Evolutionary conservation across 805 yeast genomes (phyloP).

Genomic region (Starmerella cellae): DNA sequence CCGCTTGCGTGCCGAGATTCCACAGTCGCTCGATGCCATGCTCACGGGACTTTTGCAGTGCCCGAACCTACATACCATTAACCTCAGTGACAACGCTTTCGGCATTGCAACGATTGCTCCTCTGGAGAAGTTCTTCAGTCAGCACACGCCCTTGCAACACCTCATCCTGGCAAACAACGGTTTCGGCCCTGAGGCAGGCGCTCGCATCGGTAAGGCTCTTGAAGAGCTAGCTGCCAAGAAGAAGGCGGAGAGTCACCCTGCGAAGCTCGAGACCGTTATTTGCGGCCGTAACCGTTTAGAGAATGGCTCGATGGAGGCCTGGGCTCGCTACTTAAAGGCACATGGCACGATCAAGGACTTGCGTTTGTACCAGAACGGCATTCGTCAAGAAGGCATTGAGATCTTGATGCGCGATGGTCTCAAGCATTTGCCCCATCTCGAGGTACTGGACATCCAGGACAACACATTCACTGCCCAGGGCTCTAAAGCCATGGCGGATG

Average conservation of each 20-base stretch:
- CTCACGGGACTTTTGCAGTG: conserved; percentile 62
- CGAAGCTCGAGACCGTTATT: conserved; percentile 61
- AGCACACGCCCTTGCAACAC: conserved; percentile 71
- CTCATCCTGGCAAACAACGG: conserved; percentile 88
- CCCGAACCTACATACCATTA: conserved; percentile 55
- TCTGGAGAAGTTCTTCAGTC: conserved; percentile 59
- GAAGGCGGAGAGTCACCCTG: conserved; percentile 34
- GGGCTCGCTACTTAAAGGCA: conserved; percentile 73
- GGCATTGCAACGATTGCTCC: conserved; percentile 93
- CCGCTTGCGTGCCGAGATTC: conserved; percentile 87
- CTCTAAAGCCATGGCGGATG: conserved; percentile 49
- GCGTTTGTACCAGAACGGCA: conserved; percentile 89
- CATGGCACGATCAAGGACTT: conserved; percentile 62
- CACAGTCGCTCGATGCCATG: conserved; percentile 58
- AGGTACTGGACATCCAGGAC: conserved; percentile 78
- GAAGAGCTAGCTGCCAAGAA: conserved; percentile 58
- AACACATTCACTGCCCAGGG: conserved; percentile 75
- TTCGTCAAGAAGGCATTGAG: conserved; percentile 83
- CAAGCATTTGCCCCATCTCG: conserved; percentile 43
- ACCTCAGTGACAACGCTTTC: conserved; percentile 89
- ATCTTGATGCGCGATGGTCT: conserved; percentile 64
- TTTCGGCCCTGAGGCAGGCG: conserved; percentile 96
- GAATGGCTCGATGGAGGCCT: conserved; percentile 77
- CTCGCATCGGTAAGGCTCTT: conserved; percentile 79
- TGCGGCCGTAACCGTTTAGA: conserved; percentile 97